Evolutionary conservation across 2,329 filamentous ascomycete species (phyloP).

Genomic region (Blastomyces emzantsi): DNA sequence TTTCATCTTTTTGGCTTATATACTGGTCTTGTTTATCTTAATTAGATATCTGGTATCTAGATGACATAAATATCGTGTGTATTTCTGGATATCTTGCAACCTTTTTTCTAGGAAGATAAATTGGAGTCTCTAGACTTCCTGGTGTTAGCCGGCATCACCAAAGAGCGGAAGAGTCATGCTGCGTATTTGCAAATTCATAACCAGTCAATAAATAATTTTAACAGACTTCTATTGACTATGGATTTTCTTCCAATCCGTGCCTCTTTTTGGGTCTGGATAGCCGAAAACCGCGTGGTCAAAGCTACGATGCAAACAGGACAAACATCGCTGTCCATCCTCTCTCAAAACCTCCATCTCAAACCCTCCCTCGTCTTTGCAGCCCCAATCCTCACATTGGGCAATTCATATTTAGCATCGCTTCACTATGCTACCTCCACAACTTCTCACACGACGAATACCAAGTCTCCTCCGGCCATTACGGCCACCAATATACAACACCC

Average conservation of each 20-base stretch:
- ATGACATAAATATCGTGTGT: neutral
- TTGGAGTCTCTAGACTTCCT: neutral
- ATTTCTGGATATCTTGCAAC: too few relatives aligned
- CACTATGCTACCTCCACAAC: conserved; percentile 29
- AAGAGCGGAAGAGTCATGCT: neutral
- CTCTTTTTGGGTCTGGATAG: neutral
- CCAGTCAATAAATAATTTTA: neutral
- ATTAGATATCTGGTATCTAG: neutral
- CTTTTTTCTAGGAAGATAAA: neutral
- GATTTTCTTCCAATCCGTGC: neutral
- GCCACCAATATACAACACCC: conserved; percentile 24
- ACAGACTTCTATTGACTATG: neutral
- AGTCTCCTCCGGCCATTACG: conserved; percentile 29
- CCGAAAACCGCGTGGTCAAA: too few relatives aligned
- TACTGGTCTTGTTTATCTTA: neutral
- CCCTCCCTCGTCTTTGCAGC: conserved; percentile 48
- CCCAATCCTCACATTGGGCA: conserved; percentile 29
- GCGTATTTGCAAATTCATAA: neutral
- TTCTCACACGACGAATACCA: conserved; percentile 34
- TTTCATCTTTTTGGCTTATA: neutral
- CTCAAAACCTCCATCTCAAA: neutral
- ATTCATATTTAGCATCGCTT: conserved; percentile 6
- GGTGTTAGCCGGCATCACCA: neutral
- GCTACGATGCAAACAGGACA: conserved; percentile 19
- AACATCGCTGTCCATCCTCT: conserved; percentile 9